A percentile compares a stretch with the other conserved stretches of the same genome.
These are phyloP conservation scores for Apiotrichum akiyoshidainum DNA, from an alignment of 1,284 basidiomycete species.

Conservation along the genomic window DNA sequence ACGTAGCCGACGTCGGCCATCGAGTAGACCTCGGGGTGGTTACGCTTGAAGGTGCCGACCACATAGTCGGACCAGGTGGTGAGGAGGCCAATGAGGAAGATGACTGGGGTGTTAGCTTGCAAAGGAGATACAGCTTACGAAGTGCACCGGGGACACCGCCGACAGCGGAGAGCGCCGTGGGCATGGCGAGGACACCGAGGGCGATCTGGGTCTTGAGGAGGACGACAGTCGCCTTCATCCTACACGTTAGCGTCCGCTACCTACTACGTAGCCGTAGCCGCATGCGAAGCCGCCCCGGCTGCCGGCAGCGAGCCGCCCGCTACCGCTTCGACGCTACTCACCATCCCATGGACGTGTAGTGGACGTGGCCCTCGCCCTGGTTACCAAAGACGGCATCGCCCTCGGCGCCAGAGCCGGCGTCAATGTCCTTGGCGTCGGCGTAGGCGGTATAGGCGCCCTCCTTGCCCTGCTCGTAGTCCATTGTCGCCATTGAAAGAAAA, in stretches of 20 bases:
- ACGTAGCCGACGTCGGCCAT: constrained; percentile 34
- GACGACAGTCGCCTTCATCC: constrained; percentile 36
- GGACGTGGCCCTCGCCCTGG: constrained; percentile 31
- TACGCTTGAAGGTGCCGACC: constrained; percentile 26
- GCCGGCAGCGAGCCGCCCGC: not conserved
- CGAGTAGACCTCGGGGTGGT: constrained; percentile 25
- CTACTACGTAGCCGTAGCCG: too few species aligned
- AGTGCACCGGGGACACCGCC: constrained; percentile 33
- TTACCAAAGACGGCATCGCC: constrained; percentile 37
- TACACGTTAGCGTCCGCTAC: constrained; percentile 4
- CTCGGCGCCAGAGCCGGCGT: constrained; percentile 16
- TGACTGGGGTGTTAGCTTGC: constrained; percentile 14
- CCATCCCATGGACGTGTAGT: constrained; percentile 41
- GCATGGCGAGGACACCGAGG: constrained; percentile 38
- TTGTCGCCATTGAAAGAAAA: not conserved
- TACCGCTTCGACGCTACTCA: constrained; percentile 15
- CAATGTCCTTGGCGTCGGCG: constrained; percentile 1
- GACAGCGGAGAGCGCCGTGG: constrained; percentile 24
- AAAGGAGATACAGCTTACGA: constrained; percentile 11
- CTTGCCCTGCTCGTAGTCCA: not conserved
- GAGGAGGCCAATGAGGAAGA: constrained; percentile 27
- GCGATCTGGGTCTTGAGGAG: constrained; percentile 34
- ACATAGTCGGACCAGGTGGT: constrained; percentile 29
- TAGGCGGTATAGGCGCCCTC: not conserved
- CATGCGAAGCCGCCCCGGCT: too few species aligned